phyloP scores from a whole-genome alignment of 768 basidiomycete species.

The Tricholomella constricta region DNA sequence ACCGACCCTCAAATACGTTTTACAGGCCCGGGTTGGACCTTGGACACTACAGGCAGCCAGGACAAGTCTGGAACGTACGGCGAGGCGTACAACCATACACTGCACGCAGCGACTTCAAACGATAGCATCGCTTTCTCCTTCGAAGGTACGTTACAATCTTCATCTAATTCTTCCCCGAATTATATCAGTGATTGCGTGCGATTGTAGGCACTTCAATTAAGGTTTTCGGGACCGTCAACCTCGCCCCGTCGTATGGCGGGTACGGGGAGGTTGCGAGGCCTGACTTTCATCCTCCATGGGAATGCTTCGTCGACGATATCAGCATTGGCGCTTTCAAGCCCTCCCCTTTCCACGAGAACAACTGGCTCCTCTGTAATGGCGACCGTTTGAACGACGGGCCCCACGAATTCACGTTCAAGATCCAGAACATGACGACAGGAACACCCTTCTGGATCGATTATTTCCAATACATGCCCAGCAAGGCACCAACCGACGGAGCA shows the following conservation, averaged over 20 bases:
- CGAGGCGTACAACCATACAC: conserved; percentile 29
- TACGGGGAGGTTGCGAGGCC: not conserved
- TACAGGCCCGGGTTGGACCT: conserved; percentile 27
- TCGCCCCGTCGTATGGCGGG: conserved; percentile 2
- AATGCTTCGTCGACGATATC: conserved; percentile 27
- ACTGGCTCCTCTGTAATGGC: conserved; percentile 3
- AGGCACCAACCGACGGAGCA: not conserved
- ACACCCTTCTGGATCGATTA: conserved; percentile 5
- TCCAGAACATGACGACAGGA: not conserved
- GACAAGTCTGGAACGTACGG: conserved; percentile 32
- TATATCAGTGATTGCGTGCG: conserved; percentile 16
- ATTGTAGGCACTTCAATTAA: conserved; percentile 13
- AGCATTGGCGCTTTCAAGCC: conserved; percentile 1
- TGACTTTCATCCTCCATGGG: conserved; percentile 20
- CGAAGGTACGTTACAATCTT: conserved; percentile 22
- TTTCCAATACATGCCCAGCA: not conserved
- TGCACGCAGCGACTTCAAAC: conserved; percentile 29
- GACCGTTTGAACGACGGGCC: not conserved
- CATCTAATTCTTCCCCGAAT: not conserved
- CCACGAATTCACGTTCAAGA: conserved; percentile 6
- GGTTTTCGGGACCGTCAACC: conserved; percentile 22
- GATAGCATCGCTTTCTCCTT: conserved; percentile 32
- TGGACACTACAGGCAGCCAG: conserved; percentile 19
- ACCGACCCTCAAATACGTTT: conserved; percentile 31
- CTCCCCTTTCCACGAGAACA: not conserved